Evolutionary conservation across 2,329 filamentous ascomycete species (phyloP), one percentile per base, ranked within the genome.

Genomic region (Neonectria sp.): DNA sequence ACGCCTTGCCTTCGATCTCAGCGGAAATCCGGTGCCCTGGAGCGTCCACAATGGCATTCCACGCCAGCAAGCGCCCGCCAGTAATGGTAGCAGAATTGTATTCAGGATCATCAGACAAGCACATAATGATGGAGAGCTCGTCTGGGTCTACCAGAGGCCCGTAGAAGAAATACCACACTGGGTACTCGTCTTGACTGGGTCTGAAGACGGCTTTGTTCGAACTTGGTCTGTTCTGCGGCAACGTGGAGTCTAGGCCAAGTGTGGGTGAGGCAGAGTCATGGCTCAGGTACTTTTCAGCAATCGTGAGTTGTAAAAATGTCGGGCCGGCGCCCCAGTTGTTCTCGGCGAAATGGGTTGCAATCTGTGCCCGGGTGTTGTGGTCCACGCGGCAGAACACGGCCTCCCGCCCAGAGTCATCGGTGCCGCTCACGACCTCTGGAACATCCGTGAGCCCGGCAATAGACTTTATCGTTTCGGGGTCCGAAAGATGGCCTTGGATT

Each of bases 131-230:
- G 7, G 53, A 55, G 27, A 66, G 63, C 35, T 65, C 66, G 5
- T 56, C 35, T 9, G 58, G 53, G 27, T 68, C 63, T 3, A 53
- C 66, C 7, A 63, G 27, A 17, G 58, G 57, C 12, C 62, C 66
- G n/a, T 68, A 65, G 48, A 63, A 60, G 35, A 63, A 68, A 21
- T 66, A 68, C 63, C 63, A 68, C 6, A 68, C 55, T 12, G 55
- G 67, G 33, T 63, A 68, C 45, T 68, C 55, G 13, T 66, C 49
- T 51, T 66, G 67, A 9, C 24, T 46, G 12, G 63, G 63, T 17
- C 55, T 45, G 25, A 65, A 63, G 17, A 55, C 31, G 13, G 57
- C 48, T 15, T 21, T 15, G 3, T 11, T 37, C 15, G 58, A 60
- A 17, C 13, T 29, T n/a, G 55, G 29, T 29, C 67, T 48, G 46